phyloP scores from a whole-genome alignment of 306 rosid species.

The Vachellia pachyceras region DNA sequence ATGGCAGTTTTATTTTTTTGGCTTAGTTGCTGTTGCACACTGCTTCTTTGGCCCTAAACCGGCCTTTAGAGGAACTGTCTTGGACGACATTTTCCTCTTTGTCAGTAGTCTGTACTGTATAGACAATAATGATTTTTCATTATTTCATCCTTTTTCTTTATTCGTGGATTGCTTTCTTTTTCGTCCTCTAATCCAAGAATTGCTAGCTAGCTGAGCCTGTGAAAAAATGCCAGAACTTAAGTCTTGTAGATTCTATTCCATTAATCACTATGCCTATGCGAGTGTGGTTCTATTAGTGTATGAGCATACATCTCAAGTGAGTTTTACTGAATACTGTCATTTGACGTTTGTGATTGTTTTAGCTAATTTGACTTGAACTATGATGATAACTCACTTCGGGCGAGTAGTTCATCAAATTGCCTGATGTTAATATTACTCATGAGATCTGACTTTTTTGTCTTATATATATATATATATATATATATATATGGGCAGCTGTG shows the following conservation, averaged over 20 bases:
- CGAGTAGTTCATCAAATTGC: not conserved
- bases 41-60: constrained; percentile 29
- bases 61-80: constrained; percentile 34
- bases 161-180: constrained; percentile 23
- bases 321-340: not conserved
- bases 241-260: not conserved
- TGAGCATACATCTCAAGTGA: not conserved
- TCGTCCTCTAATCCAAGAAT: not conserved
- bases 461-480: too few relatives aligned
- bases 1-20: constrained; percentile 33
- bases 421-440: too few relatives aligned
- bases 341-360: not conserved
- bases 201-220: constrained; percentile 12
- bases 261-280: not conserved
- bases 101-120: constrained; percentile 20
- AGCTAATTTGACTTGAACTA: not conserved
- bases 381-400: too few relatives aligned
- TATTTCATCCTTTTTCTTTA: constrained; percentile 21
- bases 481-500: not conserved
- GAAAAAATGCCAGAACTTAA: not conserved
- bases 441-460: too few relatives aligned
- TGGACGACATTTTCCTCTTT: not conserved
- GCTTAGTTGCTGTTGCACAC: constrained; percentile 33
- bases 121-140: constrained; percentile 11
- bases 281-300: not conserved